Evolutionary conservation across 1,284 basidiomycete genomes (phyloP), one percentile per base, ranked within the genome.

Genomic region (Nidula niveotomentosa): DNA sequence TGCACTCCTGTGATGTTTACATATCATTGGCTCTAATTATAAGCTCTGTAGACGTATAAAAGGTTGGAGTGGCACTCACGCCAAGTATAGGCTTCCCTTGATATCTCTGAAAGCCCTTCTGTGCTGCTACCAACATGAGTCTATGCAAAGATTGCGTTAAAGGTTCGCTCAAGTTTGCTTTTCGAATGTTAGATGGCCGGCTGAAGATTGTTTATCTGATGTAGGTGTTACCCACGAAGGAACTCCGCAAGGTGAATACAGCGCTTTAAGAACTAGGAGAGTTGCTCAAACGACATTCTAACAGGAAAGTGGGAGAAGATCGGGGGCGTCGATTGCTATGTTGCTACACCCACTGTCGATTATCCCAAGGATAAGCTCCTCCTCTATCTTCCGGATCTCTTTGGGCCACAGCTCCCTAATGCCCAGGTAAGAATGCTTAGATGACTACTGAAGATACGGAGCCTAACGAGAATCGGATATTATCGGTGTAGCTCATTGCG

Each of bases 191-290:
- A 30, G 30, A 30, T 30, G 5, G 30, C 30, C 6, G 4, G 30
- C 30, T 30, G 30, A 30, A 5, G 30, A 30, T 30, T 30, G 30
- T 6, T 30, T 30, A 6, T 30, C 30, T 30, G 30, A 30, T 53
- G 35, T 6, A 83, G 84, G 83, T 55, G 80, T 81, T 44, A 77
- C 72, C 53, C 83, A 85, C 59, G 81, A 84, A 60, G 84, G 84
- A 36, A 76, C 74, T 23, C 72, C 81, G 1, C 69, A 73, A 64
- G 81, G 82, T 78, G 39, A 43, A 1, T 17, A 10, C n/a, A 43
- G 39, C 8, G 39, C 17, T 30, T 30, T 30, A 30, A 30, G 30
- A 30, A 30, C 30, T 30, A 30, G 30, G 30, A 30, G 30, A 30
- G 30, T 30, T 30, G 30, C 30, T 30, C 30, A 30, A 30, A 30